Evolutionary conservation across 2,329 filamentous ascomycete species (phyloP), one percentile per base, ranked within the genome.

Genomic region (Sclerotinia borealis): DNA sequence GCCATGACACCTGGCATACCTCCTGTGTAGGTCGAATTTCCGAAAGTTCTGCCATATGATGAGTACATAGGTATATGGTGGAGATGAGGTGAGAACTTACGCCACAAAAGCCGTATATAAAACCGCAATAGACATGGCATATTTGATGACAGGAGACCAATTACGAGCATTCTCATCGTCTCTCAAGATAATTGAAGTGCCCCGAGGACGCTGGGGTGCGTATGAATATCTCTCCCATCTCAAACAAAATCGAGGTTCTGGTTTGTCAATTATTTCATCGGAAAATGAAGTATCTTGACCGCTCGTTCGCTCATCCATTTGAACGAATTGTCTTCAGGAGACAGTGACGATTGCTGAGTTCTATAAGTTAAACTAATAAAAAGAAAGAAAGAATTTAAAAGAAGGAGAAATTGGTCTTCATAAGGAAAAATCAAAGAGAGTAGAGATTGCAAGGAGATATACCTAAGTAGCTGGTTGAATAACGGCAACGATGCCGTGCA

Each of bases 1-100:
- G 17, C 19, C 22, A 55, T 50, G 10, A 64, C 51, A 25, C 27
- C 29, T n/a, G 64, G 48, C 52, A 64, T 56, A 3, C 50, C 64
- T 27, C 50, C 56, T 5, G 64, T 50, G 15, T 64, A 66, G 8
- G 64, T 64, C 3, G 64, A 48, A 27, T 59, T 64, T 6, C 62
- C 64, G 15, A 64, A 52, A 15, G 62, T 64, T 22, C 62, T 64
- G n/a, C 25, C 54, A 58, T 58, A 45, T 56, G 27, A 58, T 58
- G 19, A 29, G 48, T 19, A 39, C 17, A 51, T 62, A 29, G 25
- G 15, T 27, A 22, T 8, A 2, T 52, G 13, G 4, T 17, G 11
- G 4, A n/a, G 13, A 19, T n/a, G 11, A 29, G 25, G 3, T 22
- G 3, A 25, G 17, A 25, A 39, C 50, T 48, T 58, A 58, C 60